Percentiles rank a stretch among this genome's conserved stretches.
phyloP scores from a whole-genome alignment of 2,329 filamentous ascomycete genomes.

The Botrytis paeoniae region DNA sequence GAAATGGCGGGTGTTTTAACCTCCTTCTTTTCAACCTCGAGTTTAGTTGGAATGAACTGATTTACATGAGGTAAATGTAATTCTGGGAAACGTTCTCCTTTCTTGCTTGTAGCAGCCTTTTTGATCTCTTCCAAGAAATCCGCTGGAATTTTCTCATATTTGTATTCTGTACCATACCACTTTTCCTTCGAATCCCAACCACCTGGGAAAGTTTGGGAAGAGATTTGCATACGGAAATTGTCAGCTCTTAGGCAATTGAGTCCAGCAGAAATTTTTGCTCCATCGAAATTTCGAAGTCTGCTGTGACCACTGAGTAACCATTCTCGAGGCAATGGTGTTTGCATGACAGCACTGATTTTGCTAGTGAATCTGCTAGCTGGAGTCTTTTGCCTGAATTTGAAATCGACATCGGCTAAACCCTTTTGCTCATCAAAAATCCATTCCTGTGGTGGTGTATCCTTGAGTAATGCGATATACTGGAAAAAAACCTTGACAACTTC shows the following conservation, averaged over 20 bases:
- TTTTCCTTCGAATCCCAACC: slow-evolving; percentile 86
- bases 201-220: slow-evolving; percentile 80
- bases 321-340: slow-evolving; percentile 81
- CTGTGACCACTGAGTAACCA: slow-evolving; percentile 80
- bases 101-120: slow-evolving; percentile 56
- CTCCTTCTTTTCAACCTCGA: slow-evolving; percentile 94
- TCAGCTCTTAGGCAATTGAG: slow-evolving; percentile 76
- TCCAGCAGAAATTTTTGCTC: slow-evolving; percentile 69
- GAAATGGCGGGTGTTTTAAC: slow-evolving; percentile 69
- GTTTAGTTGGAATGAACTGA: slow-evolving; percentile 88
- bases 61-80: slow-evolving; percentile 90
- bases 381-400: slow-evolving; percentile 91
- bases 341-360: slow-evolving; percentile 82
- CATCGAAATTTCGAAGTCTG: slow-evolving; percentile 73
- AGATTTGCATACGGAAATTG: slow-evolving; percentile 81
- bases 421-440: slow-evolving; percentile 96
- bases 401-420: slow-evolving; percentile 85
- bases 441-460: slow-evolving; percentile 74
- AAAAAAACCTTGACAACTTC: slow-evolving; percentile 67
- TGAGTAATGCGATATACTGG: slow-evolving; percentile 82
- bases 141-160: slow-evolving; percentile 71
- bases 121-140: slow-evolving; percentile 72
- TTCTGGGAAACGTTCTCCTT: slow-evolving; percentile 60
- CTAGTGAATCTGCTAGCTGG: slow-evolving; percentile 88
- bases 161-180: slow-evolving; percentile 98